Percentiles rank a stretch among this genome's conserved stretches.
phyloP scores from a whole-genome alignment of 2,329 filamentous ascomycete genomes.

The Calycina herbarum region DNA sequence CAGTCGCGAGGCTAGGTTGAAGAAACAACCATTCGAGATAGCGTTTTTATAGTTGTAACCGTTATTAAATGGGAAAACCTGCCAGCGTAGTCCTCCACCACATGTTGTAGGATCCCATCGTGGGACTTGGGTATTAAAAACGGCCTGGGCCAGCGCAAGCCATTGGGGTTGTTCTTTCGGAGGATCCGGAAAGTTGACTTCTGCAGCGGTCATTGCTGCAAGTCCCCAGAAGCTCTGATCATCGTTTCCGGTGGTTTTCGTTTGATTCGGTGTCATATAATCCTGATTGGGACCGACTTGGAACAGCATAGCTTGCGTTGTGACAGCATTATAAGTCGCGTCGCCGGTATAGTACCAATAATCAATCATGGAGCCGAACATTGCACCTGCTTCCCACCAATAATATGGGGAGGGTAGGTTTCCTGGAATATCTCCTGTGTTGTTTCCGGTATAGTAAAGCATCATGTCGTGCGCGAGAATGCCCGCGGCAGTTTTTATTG shows the following conservation, averaged over 20 bases:
- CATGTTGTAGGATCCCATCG: conserved; percentile 72
- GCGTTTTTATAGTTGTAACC: conserved; percentile 78
- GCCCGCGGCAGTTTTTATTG: conserved; percentile 36
- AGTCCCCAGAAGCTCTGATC: conserved; percentile 76
- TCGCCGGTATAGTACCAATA: conserved; percentile 86
- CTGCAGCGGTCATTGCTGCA: conserved; percentile 68
- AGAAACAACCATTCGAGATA: conserved; percentile 63
- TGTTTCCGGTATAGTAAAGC: conserved; percentile 52
- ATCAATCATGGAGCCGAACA: conserved; percentile 71
- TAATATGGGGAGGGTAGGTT: conserved; percentile 55
- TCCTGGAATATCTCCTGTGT: conserved; percentile 51
- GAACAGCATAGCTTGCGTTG: conserved; percentile 66
- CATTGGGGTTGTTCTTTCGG: conserved; percentile 59
- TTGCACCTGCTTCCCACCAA: conserved; percentile 68
- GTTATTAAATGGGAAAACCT: conserved; percentile 80
- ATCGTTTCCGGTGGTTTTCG: conserved; percentile 68
- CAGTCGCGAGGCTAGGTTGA: conserved; percentile 64
- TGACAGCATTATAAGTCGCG: conserved; percentile 66
- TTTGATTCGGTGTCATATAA: conserved; percentile 77
- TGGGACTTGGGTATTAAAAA: conserved; percentile 75
- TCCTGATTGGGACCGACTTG: conserved; percentile 73
- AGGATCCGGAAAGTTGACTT: conserved; percentile 63
- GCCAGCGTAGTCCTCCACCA: conserved; percentile 77
- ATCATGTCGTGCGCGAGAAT: conserved; percentile 49
- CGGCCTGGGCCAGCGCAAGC: conserved; percentile 72